phyloP scores from a whole-genome alignment of 352 stramenopile genomes.

The Plasmopara viticola region DNA sequence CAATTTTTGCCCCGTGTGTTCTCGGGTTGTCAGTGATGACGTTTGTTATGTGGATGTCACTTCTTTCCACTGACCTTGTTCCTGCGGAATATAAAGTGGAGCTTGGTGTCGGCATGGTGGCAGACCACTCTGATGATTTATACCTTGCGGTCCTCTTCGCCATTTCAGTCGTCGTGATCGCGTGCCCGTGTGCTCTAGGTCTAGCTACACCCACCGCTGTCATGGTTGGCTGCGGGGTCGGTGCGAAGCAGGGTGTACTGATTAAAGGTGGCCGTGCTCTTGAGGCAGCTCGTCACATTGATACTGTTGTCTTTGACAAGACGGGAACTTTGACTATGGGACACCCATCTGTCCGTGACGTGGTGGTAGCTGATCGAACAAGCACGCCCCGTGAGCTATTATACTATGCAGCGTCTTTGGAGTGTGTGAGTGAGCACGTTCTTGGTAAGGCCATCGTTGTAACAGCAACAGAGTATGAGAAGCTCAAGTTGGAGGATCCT shows the following conservation, averaged over 20 bases:
- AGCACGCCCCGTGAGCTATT: conserved; percentile 64
- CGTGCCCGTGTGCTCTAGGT: conserved; percentile 77
- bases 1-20: conserved; percentile 26
- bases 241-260: conserved; percentile 81
- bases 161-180: conserved; percentile 87
- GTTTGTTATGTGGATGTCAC: conserved; percentile 12
- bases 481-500: conserved; percentile 65
- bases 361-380: conserved; percentile 58
- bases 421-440: conserved; percentile 83
- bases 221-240: conserved; percentile 85
- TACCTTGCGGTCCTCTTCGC: conserved; percentile 78
- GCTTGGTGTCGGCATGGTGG: conserved; percentile 23
- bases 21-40: conserved; percentile 16
- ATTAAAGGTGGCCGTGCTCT: conserved; percentile 83
- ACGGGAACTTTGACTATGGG: conserved; percentile 88
- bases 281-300: conserved; percentile 78
- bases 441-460: conserved; percentile 80
- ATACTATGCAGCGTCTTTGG: conserved; percentile 72
- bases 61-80: conserved; percentile 13
- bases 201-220: conserved; percentile 82
- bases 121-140: conserved; percentile 57
- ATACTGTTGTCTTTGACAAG: conserved; percentile 91
- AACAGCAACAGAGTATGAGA: conserved; percentile 68
- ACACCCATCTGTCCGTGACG: conserved; percentile 72
- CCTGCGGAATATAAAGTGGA: conserved; percentile 14